A percentile compares a stretch with the other conserved stretches of the same genome.
Evolutionary conservation across 352 stramenopile genomes (phyloP).

Genomic region (Globisporangium solare): DNA sequence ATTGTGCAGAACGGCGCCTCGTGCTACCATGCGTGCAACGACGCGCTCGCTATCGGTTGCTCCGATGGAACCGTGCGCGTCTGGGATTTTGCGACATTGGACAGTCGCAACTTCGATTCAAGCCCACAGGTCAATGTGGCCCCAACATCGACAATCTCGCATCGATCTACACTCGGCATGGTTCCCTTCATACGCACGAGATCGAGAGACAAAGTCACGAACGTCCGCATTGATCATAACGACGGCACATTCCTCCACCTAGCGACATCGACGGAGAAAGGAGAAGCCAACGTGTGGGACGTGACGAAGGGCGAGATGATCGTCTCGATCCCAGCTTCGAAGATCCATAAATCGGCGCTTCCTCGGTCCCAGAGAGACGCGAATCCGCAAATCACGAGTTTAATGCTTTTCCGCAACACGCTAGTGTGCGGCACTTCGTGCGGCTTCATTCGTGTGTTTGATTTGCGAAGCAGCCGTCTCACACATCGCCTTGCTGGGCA

Average conservation of each 20-base stretch:
- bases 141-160: conserved; percentile 67
- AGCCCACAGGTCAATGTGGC: conserved; percentile 44
- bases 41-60: conserved; percentile 74
- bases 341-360: conserved; percentile 83
- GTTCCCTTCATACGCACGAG: conserved; percentile 81
- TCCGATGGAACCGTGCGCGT: conserved; percentile 74
- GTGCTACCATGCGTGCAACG: conserved; percentile 79
- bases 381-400: conserved; percentile 76
- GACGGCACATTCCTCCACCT: conserved; percentile 77
- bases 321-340: conserved; percentile 67
- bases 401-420: conserved; percentile 87
- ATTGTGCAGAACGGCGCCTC: conserved; percentile 64
- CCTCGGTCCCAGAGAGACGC: conserved; percentile 56
- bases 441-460: conserved; percentile 85
- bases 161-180: conserved; percentile 74
- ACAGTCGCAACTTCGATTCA: conserved; percentile 42
- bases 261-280: conserved; percentile 82
- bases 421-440: conserved; percentile 84
- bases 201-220: conserved; percentile 72
- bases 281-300: conserved; percentile 85
- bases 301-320: conserved; percentile 82
- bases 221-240: conserved; percentile 78
- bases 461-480: conserved; percentile 71
- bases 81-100: conserved; percentile 72
- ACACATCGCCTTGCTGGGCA: conserved; percentile 82